A percentile compares a stretch with the other conserved stretches of the same genome.
Evolutionary conservation across 1,284 basidiomycete genomes (phyloP).

Genomic region (Filobasidium uniguttulatum): DNA sequence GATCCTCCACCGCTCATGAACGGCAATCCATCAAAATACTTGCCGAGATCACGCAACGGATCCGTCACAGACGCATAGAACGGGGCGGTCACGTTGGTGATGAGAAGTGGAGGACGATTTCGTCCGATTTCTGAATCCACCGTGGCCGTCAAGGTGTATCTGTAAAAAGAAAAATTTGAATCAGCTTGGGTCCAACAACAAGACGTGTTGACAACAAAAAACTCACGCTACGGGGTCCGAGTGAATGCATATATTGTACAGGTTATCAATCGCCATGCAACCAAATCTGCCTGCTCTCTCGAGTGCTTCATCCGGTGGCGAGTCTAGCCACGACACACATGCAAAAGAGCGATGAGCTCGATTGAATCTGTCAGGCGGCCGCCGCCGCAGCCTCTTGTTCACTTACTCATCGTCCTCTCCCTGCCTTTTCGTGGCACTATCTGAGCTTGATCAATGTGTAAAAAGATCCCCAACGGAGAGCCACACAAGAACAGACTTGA

Average conservation of each 20-base stretch:
- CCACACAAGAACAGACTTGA: slow-evolving; percentile 43
- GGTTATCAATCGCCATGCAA: slow-evolving; percentile 41
- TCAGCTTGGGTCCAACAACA: not conserved
- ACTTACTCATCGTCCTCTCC: slow-evolving; percentile 38
- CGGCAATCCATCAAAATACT: slow-evolving; percentile 23
- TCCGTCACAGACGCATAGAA: slow-evolving; percentile 32
- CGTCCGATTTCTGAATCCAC: slow-evolving; percentile 32
- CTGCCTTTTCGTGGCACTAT: slow-evolving; percentile 43
- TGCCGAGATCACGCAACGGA: slow-evolving; percentile 20
- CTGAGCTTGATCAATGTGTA: slow-evolving; percentile 43
- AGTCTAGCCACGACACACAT: slow-evolving; percentile 19
- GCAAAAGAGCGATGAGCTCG: not conserved
- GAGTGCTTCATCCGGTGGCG: slow-evolving; percentile 40
- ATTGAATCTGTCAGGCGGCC: too few relatives aligned
- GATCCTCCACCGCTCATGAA: slow-evolving; percentile 12
- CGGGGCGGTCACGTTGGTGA: slow-evolving; percentile 38
- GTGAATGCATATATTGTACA: slow-evolving; percentile 43
- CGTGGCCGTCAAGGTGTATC: slow-evolving; percentile 33
- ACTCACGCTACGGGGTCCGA: slow-evolving; percentile 42
- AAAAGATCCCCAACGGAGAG: slow-evolving; percentile 43
- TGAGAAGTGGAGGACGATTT: slow-evolving; percentile 36
- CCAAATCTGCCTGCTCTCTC: slow-evolving; percentile 42
- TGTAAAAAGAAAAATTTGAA: slow-evolving; percentile 7
- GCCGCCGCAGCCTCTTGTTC: too few relatives aligned
- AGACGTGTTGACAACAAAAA: not conserved